Percentiles rank a stretch among this genome's conserved stretches.
Conservation (phyloP, 805 yeast species). For the Scheffersomyces lignosus region DNA sequence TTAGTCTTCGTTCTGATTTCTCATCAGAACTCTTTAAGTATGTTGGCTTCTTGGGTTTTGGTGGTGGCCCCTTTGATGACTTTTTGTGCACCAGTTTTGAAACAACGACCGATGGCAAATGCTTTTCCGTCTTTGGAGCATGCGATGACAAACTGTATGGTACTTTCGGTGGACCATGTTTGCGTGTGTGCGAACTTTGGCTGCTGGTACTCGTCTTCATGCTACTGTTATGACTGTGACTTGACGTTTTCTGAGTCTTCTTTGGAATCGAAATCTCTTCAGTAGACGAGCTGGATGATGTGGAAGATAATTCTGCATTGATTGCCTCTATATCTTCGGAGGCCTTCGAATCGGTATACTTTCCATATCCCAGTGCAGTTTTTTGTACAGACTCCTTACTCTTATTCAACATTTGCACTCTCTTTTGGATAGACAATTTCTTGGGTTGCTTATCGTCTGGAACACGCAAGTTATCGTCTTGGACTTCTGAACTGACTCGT, state of each 20-base stretch:
- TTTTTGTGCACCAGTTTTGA: too few species aligned
- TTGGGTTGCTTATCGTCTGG: slow-evolving; percentile 6
- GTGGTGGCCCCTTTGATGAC: slow-evolving; percentile 46
- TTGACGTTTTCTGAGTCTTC: too few species aligned
- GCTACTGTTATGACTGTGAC: too few species aligned
- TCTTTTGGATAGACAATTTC: slow-evolving; percentile 48
- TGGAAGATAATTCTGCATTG: slow-evolving; percentile 14
- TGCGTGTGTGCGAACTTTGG: neutral
- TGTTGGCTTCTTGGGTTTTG: slow-evolving; percentile 65
- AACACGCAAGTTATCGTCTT: slow-evolving; percentile 1
- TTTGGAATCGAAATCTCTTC: neutral
- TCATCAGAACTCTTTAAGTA: slow-evolving; percentile 43
- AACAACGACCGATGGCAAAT: too few species aligned
- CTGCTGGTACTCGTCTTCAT: neutral
- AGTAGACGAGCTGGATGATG: neutral
- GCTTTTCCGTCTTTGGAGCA: too few species aligned
- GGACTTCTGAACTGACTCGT: slow-evolving; percentile 10
- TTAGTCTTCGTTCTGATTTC: slow-evolving; percentile 23
- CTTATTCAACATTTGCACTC: slow-evolving; percentile 53
- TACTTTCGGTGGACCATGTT: slow-evolving; percentile 33
- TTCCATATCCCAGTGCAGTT: slow-evolving; percentile 83
- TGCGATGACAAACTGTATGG: slow-evolving; percentile 30
- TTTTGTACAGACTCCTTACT: slow-evolving; percentile 41
- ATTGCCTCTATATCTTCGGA: slow-evolving; percentile 35
- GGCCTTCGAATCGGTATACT: slow-evolving; percentile 51